Evolutionary conservation across 225 moss, liverwort and hornwort genomes (phyloP).

Genomic region (Sphagnum contortum): DNA sequence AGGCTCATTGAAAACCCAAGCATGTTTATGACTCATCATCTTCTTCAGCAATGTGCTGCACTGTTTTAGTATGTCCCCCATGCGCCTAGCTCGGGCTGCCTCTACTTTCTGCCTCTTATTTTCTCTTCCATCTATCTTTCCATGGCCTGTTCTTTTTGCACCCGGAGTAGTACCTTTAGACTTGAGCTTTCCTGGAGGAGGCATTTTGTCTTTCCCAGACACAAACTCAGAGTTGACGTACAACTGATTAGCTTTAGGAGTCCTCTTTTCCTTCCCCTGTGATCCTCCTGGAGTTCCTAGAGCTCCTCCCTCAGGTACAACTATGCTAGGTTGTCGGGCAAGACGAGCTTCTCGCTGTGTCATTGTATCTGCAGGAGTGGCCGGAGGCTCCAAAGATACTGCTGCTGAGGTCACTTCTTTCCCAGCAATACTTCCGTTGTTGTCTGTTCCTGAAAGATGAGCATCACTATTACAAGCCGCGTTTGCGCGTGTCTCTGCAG

Average conservation of each 20-base stretch:
- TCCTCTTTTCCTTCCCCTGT: conserved; percentile 78
- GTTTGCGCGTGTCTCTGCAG: conserved; percentile 23
- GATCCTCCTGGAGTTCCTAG: conserved; percentile 59
- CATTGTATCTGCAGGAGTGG: conserved; percentile 51
- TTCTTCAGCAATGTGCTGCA: conserved; percentile 47
- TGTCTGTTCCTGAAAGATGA: conserved; percentile 51
- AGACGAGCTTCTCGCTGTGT: conserved; percentile 66
- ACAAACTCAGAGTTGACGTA: conserved; percentile 95
- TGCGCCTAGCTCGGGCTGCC: conserved; percentile 46
- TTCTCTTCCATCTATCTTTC: conserved; percentile 56
- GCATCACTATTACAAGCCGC: conserved; percentile 37
- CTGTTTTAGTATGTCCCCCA: conserved; percentile 50
- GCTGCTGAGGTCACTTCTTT: conserved; percentile 47
- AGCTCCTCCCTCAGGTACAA: conserved; percentile 52
- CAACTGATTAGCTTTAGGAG: conserved; percentile 83
- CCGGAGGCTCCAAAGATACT: conserved; percentile 27
- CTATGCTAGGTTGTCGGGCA: conserved; percentile 72
- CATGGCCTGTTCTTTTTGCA: conserved; percentile 35
- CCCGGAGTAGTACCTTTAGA: conserved; percentile 28
- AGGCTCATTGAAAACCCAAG: conserved; percentile 82
- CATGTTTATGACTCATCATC: conserved; percentile 58
- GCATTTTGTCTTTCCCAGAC: conserved; percentile 97
- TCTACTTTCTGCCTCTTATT: conserved; percentile 79
- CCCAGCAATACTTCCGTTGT: conserved; percentile 45
- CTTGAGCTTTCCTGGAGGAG: conserved; percentile 86